Percentiles rank a stretch among this genome's conserved stretches.
These are phyloP conservation scores for Suillus variegatus DNA, from an alignment of 768 basidiomycete species.

Conservation along the genomic window DNA sequence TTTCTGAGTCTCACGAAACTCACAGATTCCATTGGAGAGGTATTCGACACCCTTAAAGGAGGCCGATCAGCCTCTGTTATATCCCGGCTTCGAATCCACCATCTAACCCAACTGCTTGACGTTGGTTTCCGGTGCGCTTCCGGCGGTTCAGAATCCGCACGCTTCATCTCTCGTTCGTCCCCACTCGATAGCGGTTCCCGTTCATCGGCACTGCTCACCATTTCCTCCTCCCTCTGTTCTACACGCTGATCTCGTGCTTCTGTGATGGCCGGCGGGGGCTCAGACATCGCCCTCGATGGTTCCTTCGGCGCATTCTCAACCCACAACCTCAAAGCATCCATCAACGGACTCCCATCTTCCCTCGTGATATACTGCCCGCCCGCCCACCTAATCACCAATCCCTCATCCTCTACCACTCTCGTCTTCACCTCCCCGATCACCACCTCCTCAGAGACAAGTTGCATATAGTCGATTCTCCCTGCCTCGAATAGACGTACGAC, in stretches of 20 bases:
- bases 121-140: constrained; percentile 44
- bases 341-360: constrained; percentile 69
- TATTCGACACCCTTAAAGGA: constrained; percentile 22
- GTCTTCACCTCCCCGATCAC: background rate
- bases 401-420: constrained; percentile 57
- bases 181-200: constrained; percentile 26
- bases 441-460: constrained; percentile 63
- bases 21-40: constrained; percentile 28
- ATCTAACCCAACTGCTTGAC: constrained; percentile 77
- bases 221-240: constrained; percentile 15
- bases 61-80: constrained; percentile 27
- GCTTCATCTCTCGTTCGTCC: constrained; percentile 34
- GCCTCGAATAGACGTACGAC: constrained; percentile 55
- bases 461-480: constrained; percentile 63
- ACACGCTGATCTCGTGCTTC: constrained; percentile 24
- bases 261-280: constrained; percentile 25
- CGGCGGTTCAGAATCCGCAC: constrained; percentile 38
- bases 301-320: constrained; percentile 17
- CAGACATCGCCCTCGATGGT: constrained; percentile 11
- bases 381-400: constrained; percentile 76
- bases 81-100: constrained; percentile 74
- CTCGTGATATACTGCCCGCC: constrained; percentile 78
- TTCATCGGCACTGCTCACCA: constrained; percentile 6
- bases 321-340: constrained; percentile 74
- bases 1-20: background rate